These are phyloP conservation scores for Heliamphora exappendiculata DNA, from an alignment of 148 eudicot species.

Conservation along the genomic window DNA sequence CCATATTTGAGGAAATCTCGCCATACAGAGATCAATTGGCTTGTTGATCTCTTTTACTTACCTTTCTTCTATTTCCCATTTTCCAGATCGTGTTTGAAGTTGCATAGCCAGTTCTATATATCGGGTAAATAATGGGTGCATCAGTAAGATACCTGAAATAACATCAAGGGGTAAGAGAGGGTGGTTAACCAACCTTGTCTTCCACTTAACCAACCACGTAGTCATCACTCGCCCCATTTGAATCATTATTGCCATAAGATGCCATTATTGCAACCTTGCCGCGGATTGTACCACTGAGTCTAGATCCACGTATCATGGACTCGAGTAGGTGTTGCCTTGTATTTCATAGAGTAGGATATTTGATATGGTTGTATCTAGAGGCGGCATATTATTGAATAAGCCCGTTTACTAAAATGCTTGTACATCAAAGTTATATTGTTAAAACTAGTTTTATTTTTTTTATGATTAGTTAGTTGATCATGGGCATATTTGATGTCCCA, in stretches of 20 bases:
- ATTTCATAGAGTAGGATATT: neutral
- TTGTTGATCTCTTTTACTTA: slow-evolving; percentile 12
- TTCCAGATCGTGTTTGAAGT: neutral
- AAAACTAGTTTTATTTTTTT: too few species aligned
- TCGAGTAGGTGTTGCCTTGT: neutral
- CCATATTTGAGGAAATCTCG: slow-evolving; percentile 44
- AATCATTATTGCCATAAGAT: neutral
- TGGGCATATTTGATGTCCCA: too few species aligned
- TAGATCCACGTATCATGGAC: neutral
- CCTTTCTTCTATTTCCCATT: neutral
- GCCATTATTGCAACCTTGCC: neutral
- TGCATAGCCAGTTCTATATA: neutral
- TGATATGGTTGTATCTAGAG: neutral
- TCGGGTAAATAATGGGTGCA: neutral
- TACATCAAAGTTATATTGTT: too few species aligned
- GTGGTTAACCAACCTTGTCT: neutral
- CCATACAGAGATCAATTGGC: slow-evolving; percentile 36
- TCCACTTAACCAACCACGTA: neutral
- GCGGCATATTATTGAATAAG: neutral
- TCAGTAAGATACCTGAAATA: neutral
- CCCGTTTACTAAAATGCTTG: neutral
- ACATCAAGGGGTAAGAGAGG: neutral
- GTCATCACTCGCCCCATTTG: neutral
- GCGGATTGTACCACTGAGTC: neutral
- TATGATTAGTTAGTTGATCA: too few species aligned